Conservation (phyloP, 2,329 filamentous ascomycete genomes). For the Colletotrichum somersetense region DNA sequence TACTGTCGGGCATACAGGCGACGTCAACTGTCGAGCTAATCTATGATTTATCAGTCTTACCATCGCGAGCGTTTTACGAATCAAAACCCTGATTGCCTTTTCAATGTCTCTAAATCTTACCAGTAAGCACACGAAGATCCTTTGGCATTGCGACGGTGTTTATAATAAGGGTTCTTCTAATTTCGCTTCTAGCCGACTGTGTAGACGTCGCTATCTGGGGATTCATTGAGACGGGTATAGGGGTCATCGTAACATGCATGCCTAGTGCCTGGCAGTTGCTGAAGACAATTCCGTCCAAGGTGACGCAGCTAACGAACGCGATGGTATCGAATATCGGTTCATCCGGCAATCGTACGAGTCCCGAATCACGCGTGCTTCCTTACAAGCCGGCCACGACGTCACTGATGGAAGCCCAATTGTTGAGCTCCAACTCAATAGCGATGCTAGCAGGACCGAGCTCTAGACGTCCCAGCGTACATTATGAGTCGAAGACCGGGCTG, state of each 20-base stretch:
- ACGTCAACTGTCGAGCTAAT: not conserved
- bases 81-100: constrained; percentile 17
- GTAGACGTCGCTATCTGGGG: constrained; percentile 51
- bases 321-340: not conserved
- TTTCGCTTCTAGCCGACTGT: constrained; percentile 45
- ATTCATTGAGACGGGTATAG: constrained; percentile 54
- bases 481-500: not conserved
- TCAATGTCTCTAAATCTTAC: constrained; percentile 4
- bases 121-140: not conserved
- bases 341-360: constrained; percentile 8
- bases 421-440: not conserved
- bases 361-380: not conserved
- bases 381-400: constrained; percentile 8
- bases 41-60: constrained; percentile 2
- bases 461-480: too few relatives aligned
- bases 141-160: not conserved
- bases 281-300: constrained; percentile 16
- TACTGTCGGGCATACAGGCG: not conserved
- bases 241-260: constrained; percentile 55
- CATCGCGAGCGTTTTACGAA: constrained; percentile 23
- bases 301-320: constrained; percentile 15
- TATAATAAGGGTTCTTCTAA: not conserved
- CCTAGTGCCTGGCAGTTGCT: constrained; percentile 52
- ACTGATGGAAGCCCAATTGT: not conserved
- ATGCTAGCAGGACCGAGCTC: constrained; percentile 4